These are phyloP conservation scores for Sutorius australiensis DNA, from an alignment of 768 basidiomycete species.

Conservation along the genomic window DNA sequence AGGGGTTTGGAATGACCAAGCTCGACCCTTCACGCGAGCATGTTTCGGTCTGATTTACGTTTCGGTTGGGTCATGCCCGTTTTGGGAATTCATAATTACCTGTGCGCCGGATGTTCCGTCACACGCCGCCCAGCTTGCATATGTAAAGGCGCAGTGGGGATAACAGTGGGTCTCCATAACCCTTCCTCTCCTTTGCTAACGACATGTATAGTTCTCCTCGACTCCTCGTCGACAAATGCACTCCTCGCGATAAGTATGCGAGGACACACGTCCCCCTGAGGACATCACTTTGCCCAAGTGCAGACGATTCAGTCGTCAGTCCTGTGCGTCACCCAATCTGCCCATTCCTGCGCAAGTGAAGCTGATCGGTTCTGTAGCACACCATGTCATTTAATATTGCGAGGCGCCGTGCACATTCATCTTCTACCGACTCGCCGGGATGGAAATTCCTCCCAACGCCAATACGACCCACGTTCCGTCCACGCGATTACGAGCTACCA, in stretches of 20 bases:
- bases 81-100: constrained; percentile 18
- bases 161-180: not conserved
- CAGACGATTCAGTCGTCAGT: constrained; percentile 26
- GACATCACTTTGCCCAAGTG: constrained; percentile 25
- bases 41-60: constrained; percentile 26
- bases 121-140: constrained; percentile 14
- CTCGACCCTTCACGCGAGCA: constrained; percentile 3
- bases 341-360: not conserved
- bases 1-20: constrained; percentile 9
- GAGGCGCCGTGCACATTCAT: constrained; percentile 31
- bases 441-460: constrained; percentile 32
- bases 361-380: constrained; percentile 15
- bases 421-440: constrained; percentile 29
- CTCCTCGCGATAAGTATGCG: constrained; percentile 33
- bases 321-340: constrained; percentile 11
- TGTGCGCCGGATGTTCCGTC: constrained; percentile 10
- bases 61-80: constrained; percentile 6
- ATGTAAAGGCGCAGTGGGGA: constrained; percentile 15
- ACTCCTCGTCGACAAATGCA: constrained; percentile 33
- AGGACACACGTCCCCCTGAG: constrained; percentile 29
- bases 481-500: constrained; percentile 32
- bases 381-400: constrained; percentile 7
- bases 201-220: constrained; percentile 21
- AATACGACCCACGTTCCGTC: constrained; percentile 33
- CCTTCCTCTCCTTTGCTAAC: constrained; percentile 1